Evolutionary conservation across 768 basidiomycete species (phyloP), one percentile per base, ranked within the genome.

Genomic region (Mycena venus): DNA sequence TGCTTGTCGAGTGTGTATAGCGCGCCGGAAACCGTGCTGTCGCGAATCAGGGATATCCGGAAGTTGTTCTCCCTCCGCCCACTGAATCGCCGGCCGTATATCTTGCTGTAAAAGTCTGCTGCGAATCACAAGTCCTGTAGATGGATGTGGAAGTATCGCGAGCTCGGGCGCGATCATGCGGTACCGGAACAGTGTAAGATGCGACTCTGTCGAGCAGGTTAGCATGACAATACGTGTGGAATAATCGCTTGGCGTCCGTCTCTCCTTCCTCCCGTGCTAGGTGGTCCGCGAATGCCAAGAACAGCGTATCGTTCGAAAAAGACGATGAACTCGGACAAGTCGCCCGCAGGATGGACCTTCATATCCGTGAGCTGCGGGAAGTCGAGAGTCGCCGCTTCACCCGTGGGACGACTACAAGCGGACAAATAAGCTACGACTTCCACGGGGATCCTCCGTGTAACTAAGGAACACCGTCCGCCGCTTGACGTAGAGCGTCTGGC

Each of bases 381-480:
- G 80, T 99, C 97, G 19, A 97, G 89, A 0, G 91, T 93, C 21
- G 95, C 95, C 3, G 95, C 90, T 77, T 96, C 95, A 3, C 95
- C 95, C 6, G 93, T 90, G 34, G n/a, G 95, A 94, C 17, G 94
- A 91, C 21, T 96, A 95, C 19, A 96, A 95, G 15, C 95, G 92
- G 12, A 97, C 93, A 77, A 97, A 97, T 14, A 98, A 88, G 82
- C 95, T 96, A 56, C 96, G 90, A 78, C 96, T 97, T 11, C 98
- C 98, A 76, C 95, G 91, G 0, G 98, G 96, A 82, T 99, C 98
- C 76, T 97, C 95, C 6, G 93, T 93, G 80, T 99, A 99, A 79
- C 95, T 95, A 55, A 99, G 87, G 82, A 97, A 97, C 0, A 96
- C 97, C 0, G 96, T 94, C 31, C 96, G 89, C 21, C 97, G 92